Percentiles rank a stretch among this genome's conserved stretches.
Conservation (phyloP, 768 basidiomycete genomes). For the Dioszegia crocea region DNA sequence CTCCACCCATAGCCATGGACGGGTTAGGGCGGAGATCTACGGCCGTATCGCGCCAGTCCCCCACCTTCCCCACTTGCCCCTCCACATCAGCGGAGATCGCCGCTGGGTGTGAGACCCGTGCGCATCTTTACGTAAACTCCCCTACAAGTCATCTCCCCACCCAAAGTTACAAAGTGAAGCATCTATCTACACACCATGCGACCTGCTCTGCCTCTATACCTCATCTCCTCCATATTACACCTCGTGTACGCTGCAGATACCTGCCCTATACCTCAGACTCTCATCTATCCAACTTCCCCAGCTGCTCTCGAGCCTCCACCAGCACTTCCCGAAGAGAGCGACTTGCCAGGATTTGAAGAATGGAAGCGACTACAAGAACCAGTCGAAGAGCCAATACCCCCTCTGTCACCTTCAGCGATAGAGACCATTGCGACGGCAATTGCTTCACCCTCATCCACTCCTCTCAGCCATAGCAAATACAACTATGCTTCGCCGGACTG, state of each 20-base stretch:
- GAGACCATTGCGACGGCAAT: not conserved
- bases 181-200: not conserved
- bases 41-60: too few relatives aligned
- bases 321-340: not conserved
- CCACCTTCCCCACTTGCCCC: conserved; percentile 1
- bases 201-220: not conserved
- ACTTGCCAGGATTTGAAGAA: conserved; percentile 34
- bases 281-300: not conserved
- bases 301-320: not conserved
- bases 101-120: too few relatives aligned
- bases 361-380: conserved; percentile 36
- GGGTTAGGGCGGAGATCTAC: too few relatives aligned
- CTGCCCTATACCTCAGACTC: not conserved
- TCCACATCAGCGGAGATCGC: not conserved
- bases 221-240: not conserved
- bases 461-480: conserved; percentile 57
- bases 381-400: conserved; percentile 25
- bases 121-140: too few relatives aligned
- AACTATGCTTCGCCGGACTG: conserved; percentile 93
- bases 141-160: too few relatives aligned
- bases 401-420: conserved; percentile 5
- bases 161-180: too few relatives aligned
- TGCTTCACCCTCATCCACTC: not conserved
- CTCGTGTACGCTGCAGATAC: not conserved
- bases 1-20: too few relatives aligned